Conservation (phyloP, 2,329 filamentous ascomycete species). For the Huntiella moniliformis region DNA sequence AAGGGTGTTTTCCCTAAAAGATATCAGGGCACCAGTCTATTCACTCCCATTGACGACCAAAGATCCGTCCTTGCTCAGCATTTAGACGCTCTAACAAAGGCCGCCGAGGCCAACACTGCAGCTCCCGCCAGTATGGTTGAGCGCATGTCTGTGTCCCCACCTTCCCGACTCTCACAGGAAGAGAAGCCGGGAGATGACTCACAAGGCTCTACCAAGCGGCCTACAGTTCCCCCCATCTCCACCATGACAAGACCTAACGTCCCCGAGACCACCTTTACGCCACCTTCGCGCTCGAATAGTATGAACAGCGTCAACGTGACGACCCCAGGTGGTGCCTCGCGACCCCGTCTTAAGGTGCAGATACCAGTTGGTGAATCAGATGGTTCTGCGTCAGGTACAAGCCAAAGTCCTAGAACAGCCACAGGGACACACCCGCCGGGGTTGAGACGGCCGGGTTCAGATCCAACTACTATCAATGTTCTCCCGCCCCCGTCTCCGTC, state of each 20-base stretch:
- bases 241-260: slow-evolving; percentile 29
- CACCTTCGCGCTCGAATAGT: slow-evolving; percentile 64
- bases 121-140: neutral
- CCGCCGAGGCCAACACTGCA: slow-evolving; percentile 29
- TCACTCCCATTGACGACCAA: slow-evolving; percentile 90
- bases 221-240: neutral
- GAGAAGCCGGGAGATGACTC: no score
- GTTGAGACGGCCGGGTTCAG: slow-evolving; percentile 14
- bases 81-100: slow-evolving; percentile 39
- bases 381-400: slow-evolving; percentile 16
- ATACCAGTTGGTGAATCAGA: slow-evolving; percentile 48
- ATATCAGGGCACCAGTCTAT: slow-evolving; percentile 57
- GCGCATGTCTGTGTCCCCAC: no score
- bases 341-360: slow-evolving; percentile 76
- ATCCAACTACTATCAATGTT: slow-evolving; percentile 48
- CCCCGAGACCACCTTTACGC: slow-evolving; percentile 45
- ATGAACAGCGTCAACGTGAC: slow-evolving; percentile 53
- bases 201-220: slow-evolving; percentile 19
- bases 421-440: slow-evolving; percentile 16
- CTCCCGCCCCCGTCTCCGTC: slow-evolving; percentile 87
- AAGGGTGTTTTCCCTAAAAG: slow-evolving; percentile 48
- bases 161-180: no score
- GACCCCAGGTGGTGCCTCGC: slow-evolving; percentile 41
- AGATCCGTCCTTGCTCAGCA: slow-evolving; percentile 76
- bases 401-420: slow-evolving; percentile 42